These are phyloP conservation scores for Saccharomycopsis sp. DNA, from an alignment of 805 yeast species.

Conservation along the genomic window DNA sequence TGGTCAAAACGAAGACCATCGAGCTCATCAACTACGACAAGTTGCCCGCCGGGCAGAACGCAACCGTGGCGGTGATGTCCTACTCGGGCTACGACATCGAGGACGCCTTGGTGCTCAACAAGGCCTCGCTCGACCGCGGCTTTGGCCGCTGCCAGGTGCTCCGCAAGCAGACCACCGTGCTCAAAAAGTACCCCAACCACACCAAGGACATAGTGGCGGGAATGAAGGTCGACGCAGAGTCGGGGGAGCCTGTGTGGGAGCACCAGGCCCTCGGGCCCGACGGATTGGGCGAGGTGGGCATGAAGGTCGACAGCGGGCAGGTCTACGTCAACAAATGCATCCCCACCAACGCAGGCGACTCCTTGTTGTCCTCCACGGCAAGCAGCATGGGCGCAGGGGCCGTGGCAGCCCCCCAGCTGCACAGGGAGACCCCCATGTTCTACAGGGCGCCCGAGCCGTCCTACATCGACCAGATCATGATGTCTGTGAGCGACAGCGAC, in stretches of 20 bases:
- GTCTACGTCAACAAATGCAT: conserved; percentile 89
- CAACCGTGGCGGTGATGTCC: conserved; percentile 98
- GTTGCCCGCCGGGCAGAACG: conserved; percentile 97
- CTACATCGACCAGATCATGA: conserved; percentile 94
- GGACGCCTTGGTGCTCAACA: conserved; percentile 93
- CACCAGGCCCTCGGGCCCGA: conserved; percentile 87
- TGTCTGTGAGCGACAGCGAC: conserved; percentile 92
- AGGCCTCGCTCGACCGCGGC: conserved; percentile 90
- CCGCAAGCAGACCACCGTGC: conserved; percentile 80
- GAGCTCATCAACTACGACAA: conserved; percentile 94
- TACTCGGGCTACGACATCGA: conserved; percentile 99
- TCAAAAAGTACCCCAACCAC: conserved; percentile 90
- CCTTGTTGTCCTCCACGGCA: conserved; percentile 37
- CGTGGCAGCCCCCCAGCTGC: conserved; percentile 34
- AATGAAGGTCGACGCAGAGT: conserved; percentile 71
- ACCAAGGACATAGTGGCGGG: conserved; percentile 89
- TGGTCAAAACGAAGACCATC: conserved; percentile 96
- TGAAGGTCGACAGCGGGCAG: conserved; percentile 84
- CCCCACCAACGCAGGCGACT: conserved; percentile 77
- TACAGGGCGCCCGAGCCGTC: conserved; percentile 95
- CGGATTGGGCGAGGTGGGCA: conserved; percentile 96
- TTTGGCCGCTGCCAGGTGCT: conserved; percentile 97
- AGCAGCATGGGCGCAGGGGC: conserved; percentile 19
- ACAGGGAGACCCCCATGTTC: conserved; percentile 83
- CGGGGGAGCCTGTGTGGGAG: conserved; percentile 75